Evolutionary conservation across 495 filamentous ascomycete species (phyloP), one percentile per base, ranked within the genome.

Genomic region (Penicillium angulare): DNA sequence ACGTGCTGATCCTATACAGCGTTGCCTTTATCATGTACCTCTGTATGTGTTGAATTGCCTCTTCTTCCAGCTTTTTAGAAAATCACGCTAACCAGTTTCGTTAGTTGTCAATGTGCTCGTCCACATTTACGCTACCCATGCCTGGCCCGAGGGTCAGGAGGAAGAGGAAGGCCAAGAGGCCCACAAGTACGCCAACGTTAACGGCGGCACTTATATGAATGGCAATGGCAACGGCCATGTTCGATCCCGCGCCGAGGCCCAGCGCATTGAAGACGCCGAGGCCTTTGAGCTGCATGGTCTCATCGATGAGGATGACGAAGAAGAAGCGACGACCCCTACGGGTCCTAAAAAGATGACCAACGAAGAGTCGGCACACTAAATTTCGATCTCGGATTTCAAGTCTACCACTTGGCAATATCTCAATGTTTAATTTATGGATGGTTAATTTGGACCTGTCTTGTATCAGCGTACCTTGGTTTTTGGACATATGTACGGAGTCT

Each of bases 261-360:
- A 80, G 79, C 74, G 65, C 20, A 69, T 78, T 38, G 67, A 70
- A 13, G 93, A 97, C 64, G 92, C 88, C 0, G 86, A 95, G 65
- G 88, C 92, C 52, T 97, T 95, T 63, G 92, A 96, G 68, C 75
- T 97, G 0, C 88, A 92, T 44, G 92, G 90, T 0, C 71, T 98
- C 21, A 93, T 97, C 58, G 92, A 85, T 31, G 92, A 96, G 38
- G 88, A 92, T 16, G 75, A 77, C 33, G 71, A 74, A 18, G 72
- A 72, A 33, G 59, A 46, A 15, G 67, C 53, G 32, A 21, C 20
- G 4, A 50, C 55, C 3, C 45, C 54, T 7, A 51, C 65, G 52
- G 64, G 64, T 0, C 63, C 64, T 9, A 66, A 60, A 36, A 73
- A 68, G 47, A 40, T 43, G 3, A 51, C 51, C 26, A 72, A 74